These are phyloP conservation scores for Graphilbum fragrans DNA, from an alignment of 2,329 filamentous ascomycete genomes.

Conservation along the genomic window DNA sequence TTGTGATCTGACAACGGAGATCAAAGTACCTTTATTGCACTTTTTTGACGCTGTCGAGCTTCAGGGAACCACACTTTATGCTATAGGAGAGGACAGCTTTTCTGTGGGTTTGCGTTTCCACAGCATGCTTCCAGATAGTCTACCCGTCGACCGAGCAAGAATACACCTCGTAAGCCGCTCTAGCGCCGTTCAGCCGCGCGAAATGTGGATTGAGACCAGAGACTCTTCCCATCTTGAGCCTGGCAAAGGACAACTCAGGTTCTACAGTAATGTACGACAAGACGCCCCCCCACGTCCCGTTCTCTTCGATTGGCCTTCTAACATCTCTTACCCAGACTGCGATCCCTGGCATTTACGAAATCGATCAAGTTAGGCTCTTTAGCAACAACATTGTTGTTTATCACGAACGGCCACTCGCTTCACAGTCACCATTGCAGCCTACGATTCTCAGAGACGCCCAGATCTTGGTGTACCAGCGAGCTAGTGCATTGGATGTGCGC, in stretches of 20 bases:
- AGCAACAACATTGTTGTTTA: slow-evolving; percentile 52
- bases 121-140: slow-evolving; percentile 59
- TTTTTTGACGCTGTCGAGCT: slow-evolving; percentile 64
- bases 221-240: slow-evolving; percentile 35
- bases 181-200: slow-evolving; percentile 41
- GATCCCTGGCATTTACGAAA: slow-evolving; percentile 60
- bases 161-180: slow-evolving; percentile 48
- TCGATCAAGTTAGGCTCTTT: slow-evolving; percentile 58
- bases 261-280: slow-evolving; percentile 32
- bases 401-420: slow-evolving; percentile 42
- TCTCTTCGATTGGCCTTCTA: not conserved
- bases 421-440: not conserved
- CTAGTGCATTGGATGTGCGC: slow-evolving; percentile 55
- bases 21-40: slow-evolving; percentile 54
- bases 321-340: slow-evolving; percentile 34
- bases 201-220: slow-evolving; percentile 28
- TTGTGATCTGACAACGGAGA: slow-evolving; percentile 37
- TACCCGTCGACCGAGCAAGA: slow-evolving; percentile 53
- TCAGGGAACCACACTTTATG: slow-evolving; percentile 56
- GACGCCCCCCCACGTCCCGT: slow-evolving; percentile 10
- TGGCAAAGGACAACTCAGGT: slow-evolving; percentile 34
- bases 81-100: slow-evolving; percentile 63
- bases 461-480: slow-evolving; percentile 62
- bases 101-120: slow-evolving; percentile 54
- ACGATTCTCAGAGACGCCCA: slow-evolving; percentile 47